phyloP scores from a whole-genome alignment of 768 basidiomycete genomes.

The Psilocybe tampanensis region DNA sequence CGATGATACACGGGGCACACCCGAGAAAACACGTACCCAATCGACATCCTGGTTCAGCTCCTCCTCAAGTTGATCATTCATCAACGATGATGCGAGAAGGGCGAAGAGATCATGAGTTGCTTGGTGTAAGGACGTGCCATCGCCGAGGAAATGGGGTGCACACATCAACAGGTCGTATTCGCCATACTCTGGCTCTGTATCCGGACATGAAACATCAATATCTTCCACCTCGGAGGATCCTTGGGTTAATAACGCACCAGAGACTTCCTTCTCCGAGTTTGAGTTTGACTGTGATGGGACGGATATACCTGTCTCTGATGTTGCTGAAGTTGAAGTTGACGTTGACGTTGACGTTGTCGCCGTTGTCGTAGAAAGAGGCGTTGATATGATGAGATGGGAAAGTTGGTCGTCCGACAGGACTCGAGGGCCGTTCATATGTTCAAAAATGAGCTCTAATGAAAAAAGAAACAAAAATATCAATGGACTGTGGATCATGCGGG shows the following conservation, averaged over 20 bases:
- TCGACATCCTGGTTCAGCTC: neutral
- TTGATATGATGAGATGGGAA: neutral
- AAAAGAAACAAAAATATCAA: too few relatives aligned
- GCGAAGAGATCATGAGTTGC: constrained; percentile 1
- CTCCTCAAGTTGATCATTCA: neutral
- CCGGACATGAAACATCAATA: too few relatives aligned
- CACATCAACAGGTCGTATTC: constrained; percentile 3
- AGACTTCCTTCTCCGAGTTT: too few relatives aligned
- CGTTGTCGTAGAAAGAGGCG: neutral
- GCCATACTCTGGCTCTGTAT: neutral
- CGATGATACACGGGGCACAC: neutral
- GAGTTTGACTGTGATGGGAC: too few relatives aligned
- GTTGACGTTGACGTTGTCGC: too few relatives aligned
- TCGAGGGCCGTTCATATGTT: constrained; percentile 7
- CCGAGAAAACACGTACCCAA: neutral
- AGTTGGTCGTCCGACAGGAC: neutral
- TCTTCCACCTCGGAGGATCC: too few relatives aligned
- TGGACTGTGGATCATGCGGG: too few relatives aligned
- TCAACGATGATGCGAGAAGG: neutral
- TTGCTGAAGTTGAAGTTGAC: too few relatives aligned
- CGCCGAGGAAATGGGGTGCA: constrained; percentile 9
- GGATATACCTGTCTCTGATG: too few relatives aligned
- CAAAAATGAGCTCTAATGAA: constrained; percentile 3
- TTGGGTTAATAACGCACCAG: too few relatives aligned
- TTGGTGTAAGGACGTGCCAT: constrained; percentile 5